These are phyloP conservation scores for Boeremia exigua DNA, from an alignment of 2,329 filamentous ascomycete genomes.

Conservation along the genomic window DNA sequence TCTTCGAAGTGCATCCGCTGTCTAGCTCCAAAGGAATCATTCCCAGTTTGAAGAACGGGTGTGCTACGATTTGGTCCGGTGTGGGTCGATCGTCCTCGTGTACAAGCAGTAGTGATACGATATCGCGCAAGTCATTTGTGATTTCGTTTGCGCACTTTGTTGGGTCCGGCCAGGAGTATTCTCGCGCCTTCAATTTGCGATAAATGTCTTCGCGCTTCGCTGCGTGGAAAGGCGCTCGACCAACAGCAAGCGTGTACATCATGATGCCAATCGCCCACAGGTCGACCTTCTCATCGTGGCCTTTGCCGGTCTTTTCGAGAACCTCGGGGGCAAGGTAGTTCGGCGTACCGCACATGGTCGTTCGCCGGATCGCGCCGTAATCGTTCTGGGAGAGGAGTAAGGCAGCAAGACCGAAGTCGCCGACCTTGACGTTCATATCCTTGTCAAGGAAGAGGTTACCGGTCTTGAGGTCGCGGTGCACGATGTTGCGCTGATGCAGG, in stretches of 20 bases:
- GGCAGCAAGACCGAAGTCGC: conserved; percentile 94
- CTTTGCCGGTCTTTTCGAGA: conserved; percentile 88
- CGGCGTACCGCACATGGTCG: conserved; percentile 93
- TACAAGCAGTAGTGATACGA: conserved; percentile 77
- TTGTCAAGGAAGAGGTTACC: conserved; percentile 95
- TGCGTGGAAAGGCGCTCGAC: conserved; percentile 95
- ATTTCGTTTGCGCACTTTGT: conserved; percentile 72
- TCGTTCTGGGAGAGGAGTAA: conserved; percentile 90
- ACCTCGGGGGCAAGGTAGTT: conserved; percentile 99
- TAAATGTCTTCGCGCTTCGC: conserved; percentile 88
- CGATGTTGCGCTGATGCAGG: conserved; percentile 93
- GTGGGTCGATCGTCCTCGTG: conserved; percentile 76
- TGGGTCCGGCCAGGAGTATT: conserved; percentile 79
- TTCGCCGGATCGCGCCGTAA: conserved; percentile 78
- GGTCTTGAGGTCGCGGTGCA: conserved; percentile 96
- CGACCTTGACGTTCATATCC: conserved; percentile 97
- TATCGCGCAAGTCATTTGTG: conserved; percentile 75
- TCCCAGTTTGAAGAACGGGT: conserved; percentile 78
- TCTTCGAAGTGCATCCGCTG: conserved; percentile 51
- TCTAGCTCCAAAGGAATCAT: conserved; percentile 69
- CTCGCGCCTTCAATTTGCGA: conserved; percentile 68
- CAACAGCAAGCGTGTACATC: conserved; percentile 96
- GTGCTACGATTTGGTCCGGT: conserved; percentile 78
- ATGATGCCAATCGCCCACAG: conserved; percentile 99
- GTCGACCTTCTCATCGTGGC: conserved; percentile 97